Conservation (phyloP, 805 yeast species). For the Schwanniomyces yamadae region DNA sequence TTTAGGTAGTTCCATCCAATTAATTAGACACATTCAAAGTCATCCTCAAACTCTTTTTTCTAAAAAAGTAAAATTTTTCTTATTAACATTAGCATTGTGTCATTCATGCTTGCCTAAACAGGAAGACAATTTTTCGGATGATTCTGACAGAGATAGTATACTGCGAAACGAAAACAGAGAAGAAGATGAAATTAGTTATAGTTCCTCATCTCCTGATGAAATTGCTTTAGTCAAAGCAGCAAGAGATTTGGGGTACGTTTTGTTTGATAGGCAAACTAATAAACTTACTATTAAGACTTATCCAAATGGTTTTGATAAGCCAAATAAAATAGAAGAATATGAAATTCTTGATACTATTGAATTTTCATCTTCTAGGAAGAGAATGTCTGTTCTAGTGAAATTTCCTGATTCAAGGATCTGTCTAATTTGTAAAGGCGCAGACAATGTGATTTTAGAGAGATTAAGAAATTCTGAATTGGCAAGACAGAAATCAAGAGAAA, state of each 20-base stretch:
- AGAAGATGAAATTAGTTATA: conserved; percentile 66
- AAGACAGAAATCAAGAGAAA: conserved; percentile 58
- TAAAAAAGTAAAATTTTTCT: conserved; percentile 71
- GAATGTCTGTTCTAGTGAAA: conserved; percentile 86
- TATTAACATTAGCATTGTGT: conserved; percentile 80
- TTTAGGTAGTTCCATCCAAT: conserved; percentile 53
- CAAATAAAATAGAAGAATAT: conserved; percentile 65
- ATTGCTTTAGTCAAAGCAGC: conserved; percentile 93
- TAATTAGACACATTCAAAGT: conserved; percentile 66
- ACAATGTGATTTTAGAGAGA: conserved; percentile 79
- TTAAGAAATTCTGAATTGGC: conserved; percentile 62
- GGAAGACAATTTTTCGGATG: conserved; percentile 7
- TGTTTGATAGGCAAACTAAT: conserved; percentile 63
- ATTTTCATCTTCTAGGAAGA: conserved; percentile 81
- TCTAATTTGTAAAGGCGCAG: conserved; percentile 93
- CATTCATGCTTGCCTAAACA: conserved; percentile 84
- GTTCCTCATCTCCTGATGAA: conserved; percentile 96
- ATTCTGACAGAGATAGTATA: background rate
- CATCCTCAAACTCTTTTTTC: conserved; percentile 72
- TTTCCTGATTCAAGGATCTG: conserved; percentile 77
- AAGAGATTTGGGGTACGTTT: conserved; percentile 89
- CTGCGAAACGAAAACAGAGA: conserved; percentile 17
- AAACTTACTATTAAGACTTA: conserved; percentile 68
- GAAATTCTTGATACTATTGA: conserved; percentile 80
- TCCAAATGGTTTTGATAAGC: conserved; percentile 74